phyloP scores from a whole-genome alignment of 1,284 basidiomycete species.

The Sanghuangporus weigelae region DNA sequence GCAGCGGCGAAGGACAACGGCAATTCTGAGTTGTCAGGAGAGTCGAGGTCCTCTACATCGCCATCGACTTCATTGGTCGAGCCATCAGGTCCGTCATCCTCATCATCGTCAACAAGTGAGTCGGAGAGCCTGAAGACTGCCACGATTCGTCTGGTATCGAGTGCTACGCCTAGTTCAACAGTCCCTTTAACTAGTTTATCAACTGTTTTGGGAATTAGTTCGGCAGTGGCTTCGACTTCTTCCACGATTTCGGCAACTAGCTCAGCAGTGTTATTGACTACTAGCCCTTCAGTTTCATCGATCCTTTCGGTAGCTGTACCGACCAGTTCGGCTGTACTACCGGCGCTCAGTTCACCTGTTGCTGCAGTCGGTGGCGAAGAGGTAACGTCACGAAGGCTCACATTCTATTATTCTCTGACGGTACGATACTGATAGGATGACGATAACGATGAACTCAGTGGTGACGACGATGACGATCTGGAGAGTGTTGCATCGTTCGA shows the following conservation, averaged over 20 bases:
- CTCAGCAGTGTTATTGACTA: slow-evolving; percentile 14
- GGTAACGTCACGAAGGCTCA: slow-evolving; percentile 13
- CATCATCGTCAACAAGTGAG: background rate
- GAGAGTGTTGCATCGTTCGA: slow-evolving; percentile 12
- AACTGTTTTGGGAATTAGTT: background rate
- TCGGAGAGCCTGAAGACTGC: background rate
- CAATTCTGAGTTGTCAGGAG: background rate
- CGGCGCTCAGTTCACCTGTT: background rate
- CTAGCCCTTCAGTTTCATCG: background rate
- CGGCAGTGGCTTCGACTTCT: background rate
- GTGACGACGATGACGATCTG: slow-evolving; percentile 15
- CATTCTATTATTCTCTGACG: background rate
- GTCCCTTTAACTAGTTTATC: slow-evolving; percentile 6
- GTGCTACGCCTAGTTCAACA: slow-evolving; percentile 1
- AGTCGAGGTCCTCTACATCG: background rate
- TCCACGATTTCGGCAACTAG: slow-evolving; percentile 5
- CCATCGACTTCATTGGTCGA: slow-evolving; percentile 2
- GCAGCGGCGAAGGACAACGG: slow-evolving; percentile 25
- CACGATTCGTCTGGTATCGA: background rate
- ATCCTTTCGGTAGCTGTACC: background rate
- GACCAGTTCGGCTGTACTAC: background rate
- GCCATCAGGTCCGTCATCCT: background rate
- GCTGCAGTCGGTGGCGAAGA: background rate
- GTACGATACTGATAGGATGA: slow-evolving; percentile 15
- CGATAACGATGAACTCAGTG: slow-evolving; percentile 22